Conservation (phyloP, 257 asterid species). For the Solanum bulbocastanum region DNA sequence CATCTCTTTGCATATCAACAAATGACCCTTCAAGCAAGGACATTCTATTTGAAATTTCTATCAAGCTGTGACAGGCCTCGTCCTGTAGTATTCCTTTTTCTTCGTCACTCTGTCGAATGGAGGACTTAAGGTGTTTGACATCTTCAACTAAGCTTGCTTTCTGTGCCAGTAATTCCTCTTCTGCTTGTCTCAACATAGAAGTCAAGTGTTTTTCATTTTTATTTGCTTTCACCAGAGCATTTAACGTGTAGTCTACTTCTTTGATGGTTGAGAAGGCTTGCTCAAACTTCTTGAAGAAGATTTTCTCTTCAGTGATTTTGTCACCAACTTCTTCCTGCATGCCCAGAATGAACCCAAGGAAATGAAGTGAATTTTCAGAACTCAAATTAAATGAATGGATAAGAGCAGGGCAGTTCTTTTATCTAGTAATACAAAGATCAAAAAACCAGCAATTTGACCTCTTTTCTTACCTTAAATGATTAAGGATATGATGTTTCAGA, state of each 20-base stretch:
- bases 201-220: slow-evolving; percentile 37
- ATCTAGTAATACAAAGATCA: neutral
- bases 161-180: slow-evolving; percentile 36
- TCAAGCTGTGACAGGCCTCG: slow-evolving; percentile 21
- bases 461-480: neutral
- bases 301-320: slow-evolving; percentile 10
- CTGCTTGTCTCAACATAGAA: slow-evolving; percentile 44
- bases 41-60: slow-evolving; percentile 23
- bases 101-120: slow-evolving; percentile 16
- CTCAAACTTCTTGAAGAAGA: slow-evolving; percentile 47
- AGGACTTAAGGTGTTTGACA: slow-evolving; percentile 34
- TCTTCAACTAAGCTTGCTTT: slow-evolving; percentile 39
- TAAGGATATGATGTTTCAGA: neutral
- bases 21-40: slow-evolving; percentile 45
- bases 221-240: slow-evolving; percentile 46
- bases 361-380: neutral
- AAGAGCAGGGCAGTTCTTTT: neutral
- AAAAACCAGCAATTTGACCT: neutral
- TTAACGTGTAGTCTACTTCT: slow-evolving; percentile 53
- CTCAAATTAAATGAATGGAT: neutral
- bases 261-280: slow-evolving; percentile 47
- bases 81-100: slow-evolving; percentile 29
- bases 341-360: neutral
- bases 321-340: slow-evolving; percentile 29
- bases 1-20: slow-evolving; percentile 36